Percentiles rank a stretch among this genome's conserved stretches.
These are phyloP conservation scores for Extremus antarcticus DNA, from an alignment of 495 filamentous ascomycete genomes.

Conservation along the genomic window DNA sequence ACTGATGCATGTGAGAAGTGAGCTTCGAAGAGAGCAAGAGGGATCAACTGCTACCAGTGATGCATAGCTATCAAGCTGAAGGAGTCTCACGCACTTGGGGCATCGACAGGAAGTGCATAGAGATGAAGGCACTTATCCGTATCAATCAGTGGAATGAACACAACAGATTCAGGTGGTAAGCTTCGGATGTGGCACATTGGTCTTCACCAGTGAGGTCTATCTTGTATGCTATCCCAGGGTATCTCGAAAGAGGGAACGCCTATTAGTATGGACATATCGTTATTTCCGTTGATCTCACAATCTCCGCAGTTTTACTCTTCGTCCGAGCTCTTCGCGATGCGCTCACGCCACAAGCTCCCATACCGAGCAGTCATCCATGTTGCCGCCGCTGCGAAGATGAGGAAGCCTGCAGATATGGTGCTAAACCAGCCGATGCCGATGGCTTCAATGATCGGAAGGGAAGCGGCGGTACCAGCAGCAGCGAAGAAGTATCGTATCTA, in stretches of 20 bases:
- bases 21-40: too few relatives aligned
- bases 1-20: neutral
- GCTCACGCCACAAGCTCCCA: slow-evolving; percentile 45
- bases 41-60: too few relatives aligned
- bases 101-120: too few relatives aligned
- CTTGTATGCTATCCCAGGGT: too few relatives aligned
- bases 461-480: slow-evolving; percentile 52
- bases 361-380: slow-evolving; percentile 40
- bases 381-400: slow-evolving; percentile 38
- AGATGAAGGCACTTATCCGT: too few relatives aligned
- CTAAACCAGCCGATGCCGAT: slow-evolving; percentile 56
- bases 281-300: neutral
- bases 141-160: too few relatives aligned
- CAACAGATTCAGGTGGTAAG: too few relatives aligned
- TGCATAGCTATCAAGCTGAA: too few relatives aligned
- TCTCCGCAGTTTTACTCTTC: neutral
- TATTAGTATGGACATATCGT: neutral
- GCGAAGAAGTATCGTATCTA: slow-evolving; percentile 58
- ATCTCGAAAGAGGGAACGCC: too few relatives aligned
- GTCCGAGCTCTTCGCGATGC: slow-evolving; percentile 30
- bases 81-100: too few relatives aligned
- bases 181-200: too few relatives aligned
- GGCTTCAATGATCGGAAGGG: slow-evolving; percentile 51
- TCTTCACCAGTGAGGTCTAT: too few relatives aligned
- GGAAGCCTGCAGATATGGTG: slow-evolving; percentile 38